Evolutionary conservation across 257 asterid genomes (phyloP), one percentile per base, ranked within the genome.

Genomic region (Nicotiana otophora): DNA sequence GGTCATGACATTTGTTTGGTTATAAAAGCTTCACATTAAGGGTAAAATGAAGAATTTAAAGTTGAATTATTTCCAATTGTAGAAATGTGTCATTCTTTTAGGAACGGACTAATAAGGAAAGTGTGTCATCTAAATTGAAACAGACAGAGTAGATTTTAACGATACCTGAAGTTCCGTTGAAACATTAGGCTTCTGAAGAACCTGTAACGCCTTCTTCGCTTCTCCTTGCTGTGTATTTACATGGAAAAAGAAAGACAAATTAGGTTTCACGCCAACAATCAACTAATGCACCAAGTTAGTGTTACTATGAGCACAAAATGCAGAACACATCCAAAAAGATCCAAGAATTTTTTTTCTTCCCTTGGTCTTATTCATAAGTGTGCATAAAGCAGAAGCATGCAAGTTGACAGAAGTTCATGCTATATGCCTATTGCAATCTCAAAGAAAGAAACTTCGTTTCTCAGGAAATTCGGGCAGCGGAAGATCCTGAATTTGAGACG

Each of bases 181-280:
- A 84, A 96, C 97, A 63, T 94, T 96, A 62, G 98, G 95, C 86
- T 92, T 96, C 95, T 93, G 98, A 87, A 96, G 98, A 88, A 96
- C 98, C 86, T 93, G 93, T 87, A 96, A 86, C 26, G 98, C 99
- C 89, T 92, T 94, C 90, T 94, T 96, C 65, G 99, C 97, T 90
- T 96, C 99, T 80, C 99, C 99, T 85, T 90, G 96, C 99, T 96
- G 84, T 26, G 46, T 48, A 51, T 51, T 48, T 81, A 84, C 5
- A 82, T 39, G 82, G 84, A 83, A 81, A 68, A 54, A 48, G 19
- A 74, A 10, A 11, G 55, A 28, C 11, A 36, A 30, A 30, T 14
- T 80, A 42, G 9, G 80, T 51, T 63, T 83, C 81, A 60, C 20
- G 62, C 26, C 57, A 60, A 14, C 26, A 72, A 12, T 72, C 60